Conservation (phyloP, 2,329 filamentous ascomycete genomes). For the Arthrobotrys sinensis region DNA sequence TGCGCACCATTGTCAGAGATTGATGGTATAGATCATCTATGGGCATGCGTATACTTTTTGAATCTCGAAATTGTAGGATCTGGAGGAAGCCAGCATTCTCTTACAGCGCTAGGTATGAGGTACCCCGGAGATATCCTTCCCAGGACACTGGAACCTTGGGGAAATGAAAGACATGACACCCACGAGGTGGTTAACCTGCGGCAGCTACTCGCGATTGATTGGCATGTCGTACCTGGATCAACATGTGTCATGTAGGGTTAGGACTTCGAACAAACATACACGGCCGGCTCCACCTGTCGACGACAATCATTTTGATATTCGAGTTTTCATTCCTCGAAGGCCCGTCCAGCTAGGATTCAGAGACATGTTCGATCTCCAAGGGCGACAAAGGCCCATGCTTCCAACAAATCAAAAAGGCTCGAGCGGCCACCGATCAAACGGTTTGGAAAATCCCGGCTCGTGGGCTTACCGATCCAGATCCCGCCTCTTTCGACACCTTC, state of each 20-base stretch:
- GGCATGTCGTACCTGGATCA: conserved; percentile 57
- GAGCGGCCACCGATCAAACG: conserved; percentile 38
- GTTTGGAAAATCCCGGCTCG: conserved; percentile 15
- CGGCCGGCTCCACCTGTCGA: conserved; percentile 22
- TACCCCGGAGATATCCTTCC: conserved; percentile 31
- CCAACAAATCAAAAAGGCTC: conserved; percentile 43
- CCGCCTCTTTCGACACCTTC: conserved; percentile 19
- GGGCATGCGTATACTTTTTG: conserved; percentile 1
- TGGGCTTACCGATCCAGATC: conserved; percentile 25
- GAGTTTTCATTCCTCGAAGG: conserved; percentile 24
- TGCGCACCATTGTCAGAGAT: conserved; percentile 12
- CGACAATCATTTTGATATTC: conserved; percentile 39
- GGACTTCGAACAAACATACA: conserved; percentile 21
- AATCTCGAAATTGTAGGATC: conserved; percentile 57
- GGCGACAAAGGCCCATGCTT: conserved; percentile 37
- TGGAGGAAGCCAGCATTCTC: conserved; percentile 19
- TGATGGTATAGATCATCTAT: conserved; percentile 36
- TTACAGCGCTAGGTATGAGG: conserved; percentile 6
- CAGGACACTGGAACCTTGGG: conserved; percentile 26
- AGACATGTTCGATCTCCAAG: conserved; percentile 26
- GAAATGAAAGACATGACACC: conserved; percentile 15
- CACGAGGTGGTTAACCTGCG: conserved; percentile 26
- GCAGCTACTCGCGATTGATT: conserved; percentile 43
- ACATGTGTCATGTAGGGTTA: conserved; percentile 47
- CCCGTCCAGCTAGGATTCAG: background rate